Conservation (phyloP, 495 filamentous ascomycete genomes). For the Cladorrhinum samala region DNA sequence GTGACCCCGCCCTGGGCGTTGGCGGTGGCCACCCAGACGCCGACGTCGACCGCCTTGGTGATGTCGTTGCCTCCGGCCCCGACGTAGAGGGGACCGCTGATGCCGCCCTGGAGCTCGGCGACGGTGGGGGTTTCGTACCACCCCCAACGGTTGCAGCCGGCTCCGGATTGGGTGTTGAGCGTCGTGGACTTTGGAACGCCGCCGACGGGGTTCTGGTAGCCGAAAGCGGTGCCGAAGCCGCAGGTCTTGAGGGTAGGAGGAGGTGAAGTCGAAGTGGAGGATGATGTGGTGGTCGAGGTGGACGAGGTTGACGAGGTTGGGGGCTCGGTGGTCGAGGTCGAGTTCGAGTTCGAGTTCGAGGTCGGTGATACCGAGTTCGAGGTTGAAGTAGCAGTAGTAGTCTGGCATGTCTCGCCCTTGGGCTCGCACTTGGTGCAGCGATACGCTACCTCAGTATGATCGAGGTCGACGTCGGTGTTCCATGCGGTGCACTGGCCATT, state of each 20-base stretch:
- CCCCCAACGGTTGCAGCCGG: constrained; percentile 21
- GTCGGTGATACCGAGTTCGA: neutral
- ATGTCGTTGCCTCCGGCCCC: constrained; percentile 28
- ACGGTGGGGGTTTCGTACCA: constrained; percentile 21
- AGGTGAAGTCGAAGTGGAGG: constrained; percentile 1
- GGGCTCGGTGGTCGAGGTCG: neutral
- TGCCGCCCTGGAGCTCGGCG: constrained; percentile 15
- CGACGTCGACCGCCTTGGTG: constrained; percentile 19
- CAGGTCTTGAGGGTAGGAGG: constrained; percentile 7
- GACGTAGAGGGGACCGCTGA: constrained; percentile 19
- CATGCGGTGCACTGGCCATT: neutral
- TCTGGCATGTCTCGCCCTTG: too few species aligned
- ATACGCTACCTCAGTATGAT: neutral
- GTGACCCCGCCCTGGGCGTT: constrained; percentile 10
- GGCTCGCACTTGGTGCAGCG: neutral
- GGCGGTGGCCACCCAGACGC: constrained; percentile 17
- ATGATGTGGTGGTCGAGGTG: neutral
- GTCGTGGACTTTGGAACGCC: neutral
- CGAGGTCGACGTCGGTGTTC: neutral
- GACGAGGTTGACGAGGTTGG: constrained; percentile 1
- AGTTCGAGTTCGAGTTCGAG: neutral
- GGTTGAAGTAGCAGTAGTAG: neutral
- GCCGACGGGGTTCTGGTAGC: constrained; percentile 12
- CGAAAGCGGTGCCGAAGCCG: constrained; percentile 16
- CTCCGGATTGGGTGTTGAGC: constrained; percentile 15